These are phyloP conservation scores for Proliferodiscus dingleyae DNA, from an alignment of 2,329 filamentous ascomycete genomes.

Conservation along the genomic window DNA sequence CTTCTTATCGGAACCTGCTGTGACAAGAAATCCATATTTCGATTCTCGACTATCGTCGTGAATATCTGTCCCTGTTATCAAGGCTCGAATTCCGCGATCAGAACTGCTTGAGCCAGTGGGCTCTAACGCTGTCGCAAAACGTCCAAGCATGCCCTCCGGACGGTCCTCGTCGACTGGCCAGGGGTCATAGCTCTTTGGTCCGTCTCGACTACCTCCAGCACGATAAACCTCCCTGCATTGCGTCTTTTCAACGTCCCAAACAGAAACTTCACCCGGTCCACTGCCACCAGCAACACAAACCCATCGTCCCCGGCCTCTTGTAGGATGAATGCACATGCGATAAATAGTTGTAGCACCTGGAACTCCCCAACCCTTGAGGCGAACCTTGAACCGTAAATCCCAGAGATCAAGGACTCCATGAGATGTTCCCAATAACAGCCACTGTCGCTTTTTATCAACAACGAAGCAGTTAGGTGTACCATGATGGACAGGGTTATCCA, in stretches of 20 bases:
- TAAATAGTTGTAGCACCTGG: constrained; percentile 76
- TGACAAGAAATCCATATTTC: constrained; percentile 78
- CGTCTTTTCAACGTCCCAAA: constrained; percentile 92
- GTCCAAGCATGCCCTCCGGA: constrained; percentile 77
- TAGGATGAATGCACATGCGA: constrained; percentile 72
- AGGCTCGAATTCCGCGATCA: constrained; percentile 68
- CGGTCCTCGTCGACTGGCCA: constrained; percentile 89
- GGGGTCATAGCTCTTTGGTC: constrained; percentile 66
- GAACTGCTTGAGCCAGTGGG: constrained; percentile 47
- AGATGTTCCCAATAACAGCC: constrained; percentile 86
- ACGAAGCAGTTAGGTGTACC: constrained; percentile 90
- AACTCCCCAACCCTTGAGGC: constrained; percentile 83
- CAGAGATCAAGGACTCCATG: constrained; percentile 91
- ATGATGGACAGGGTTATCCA: constrained; percentile 87
- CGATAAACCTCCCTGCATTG: constrained; percentile 87
- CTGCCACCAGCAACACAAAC: constrained; percentile 87
- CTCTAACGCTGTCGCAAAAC: constrained; percentile 74
- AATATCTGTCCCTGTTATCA: constrained; percentile 67
- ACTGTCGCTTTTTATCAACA: constrained; percentile 78
- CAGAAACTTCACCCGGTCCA: constrained; percentile 80
- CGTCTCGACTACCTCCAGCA: constrained; percentile 54
- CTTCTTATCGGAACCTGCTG: constrained; percentile 83
- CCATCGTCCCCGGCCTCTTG: constrained; percentile 73
- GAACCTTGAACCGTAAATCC: constrained; percentile 92
- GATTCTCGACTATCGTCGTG: constrained; percentile 67